Evolutionary conservation across 1,139 yeast genomes (phyloP).

Genomic region (Protomyces inundatus): DNA sequence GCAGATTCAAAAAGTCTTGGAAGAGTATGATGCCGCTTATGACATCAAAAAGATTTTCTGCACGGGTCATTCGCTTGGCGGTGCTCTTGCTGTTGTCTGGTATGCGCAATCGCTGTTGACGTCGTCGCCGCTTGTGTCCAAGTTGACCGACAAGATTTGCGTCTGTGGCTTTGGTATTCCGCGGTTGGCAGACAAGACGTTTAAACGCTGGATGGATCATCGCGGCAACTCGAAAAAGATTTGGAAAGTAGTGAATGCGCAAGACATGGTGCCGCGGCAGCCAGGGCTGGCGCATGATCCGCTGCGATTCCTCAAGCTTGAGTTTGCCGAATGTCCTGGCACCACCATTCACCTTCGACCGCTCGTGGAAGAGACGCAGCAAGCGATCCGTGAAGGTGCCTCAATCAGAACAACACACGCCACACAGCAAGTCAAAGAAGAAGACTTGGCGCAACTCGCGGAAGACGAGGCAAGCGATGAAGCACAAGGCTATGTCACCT

Average conservation of each 20-base stretch:
- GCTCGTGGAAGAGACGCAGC: neutral
- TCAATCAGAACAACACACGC: neutral
- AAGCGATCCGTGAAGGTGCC: neutral
- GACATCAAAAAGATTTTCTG: neutral
- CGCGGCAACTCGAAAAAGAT: neutral
- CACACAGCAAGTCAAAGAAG: no score
- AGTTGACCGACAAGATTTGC: neutral
- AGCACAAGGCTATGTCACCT: neutral
- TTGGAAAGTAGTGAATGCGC: slow-evolving; percentile 19
- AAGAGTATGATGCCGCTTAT: neutral
- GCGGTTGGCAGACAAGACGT: slow-evolving; percentile 7
- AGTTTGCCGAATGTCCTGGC: slow-evolving; percentile 22
- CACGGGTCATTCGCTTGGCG: slow-evolving; percentile 24
- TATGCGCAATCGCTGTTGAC: slow-evolving; percentile 17
- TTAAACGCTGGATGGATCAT: slow-evolving; percentile 16
- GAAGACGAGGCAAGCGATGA: neutral
- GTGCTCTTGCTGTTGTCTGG: slow-evolving; percentile 19
- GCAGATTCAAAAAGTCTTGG: slow-evolving; percentile 5
- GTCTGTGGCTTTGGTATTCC: slow-evolving; percentile 22
- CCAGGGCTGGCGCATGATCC: slow-evolving; percentile 10
- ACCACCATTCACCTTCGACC: slow-evolving; percentile 12
- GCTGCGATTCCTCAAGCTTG: neutral
- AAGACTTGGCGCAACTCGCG: neutral
- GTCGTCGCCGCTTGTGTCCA: neutral
- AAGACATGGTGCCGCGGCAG: slow-evolving; percentile 24